A percentile compares a stretch with the other conserved stretches of the same genome.
phyloP scores from a whole-genome alignment of 352 stramenopile genomes.

The Hyaloperonospora brassicae region DNA sequence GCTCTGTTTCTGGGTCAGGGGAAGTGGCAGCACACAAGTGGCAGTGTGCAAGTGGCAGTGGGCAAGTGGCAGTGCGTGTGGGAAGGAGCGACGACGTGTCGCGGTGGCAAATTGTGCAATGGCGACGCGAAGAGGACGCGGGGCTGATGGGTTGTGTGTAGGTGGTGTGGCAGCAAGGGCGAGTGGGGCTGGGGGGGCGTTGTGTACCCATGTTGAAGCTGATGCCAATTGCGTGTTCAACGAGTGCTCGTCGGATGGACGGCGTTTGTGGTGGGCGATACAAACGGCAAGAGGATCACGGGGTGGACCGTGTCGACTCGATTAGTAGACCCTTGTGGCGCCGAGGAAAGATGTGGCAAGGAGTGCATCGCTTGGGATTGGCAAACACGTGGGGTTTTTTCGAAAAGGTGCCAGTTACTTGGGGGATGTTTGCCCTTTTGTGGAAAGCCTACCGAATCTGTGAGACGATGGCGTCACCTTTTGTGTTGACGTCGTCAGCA shows the following conservation, averaged over 20 bases:
- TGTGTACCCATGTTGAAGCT: not conserved
- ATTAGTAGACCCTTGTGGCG: no score
- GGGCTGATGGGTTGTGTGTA: no score
- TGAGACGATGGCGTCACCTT: not conserved
- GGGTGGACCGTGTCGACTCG: not conserved
- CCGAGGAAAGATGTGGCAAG: no score
- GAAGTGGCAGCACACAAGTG: slow-evolving; percentile 4
- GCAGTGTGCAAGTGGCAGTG: slow-evolving; percentile 8
- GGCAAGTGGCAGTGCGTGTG: not conserved
- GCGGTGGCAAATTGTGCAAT: no score
- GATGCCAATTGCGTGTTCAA: slow-evolving; percentile 21
- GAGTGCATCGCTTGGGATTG: no score
- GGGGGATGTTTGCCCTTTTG: not conserved
- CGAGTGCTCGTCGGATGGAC: slow-evolving; percentile 9
- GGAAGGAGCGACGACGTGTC: not conserved
- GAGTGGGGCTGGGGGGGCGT: no score
- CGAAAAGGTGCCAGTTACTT: not conserved
- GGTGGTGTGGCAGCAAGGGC: no score
- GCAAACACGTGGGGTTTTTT: no score
- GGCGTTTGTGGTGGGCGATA: not conserved
- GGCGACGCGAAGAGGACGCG: no score
- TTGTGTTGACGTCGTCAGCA: not conserved
- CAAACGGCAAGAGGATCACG: not conserved
- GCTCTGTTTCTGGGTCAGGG: no score
- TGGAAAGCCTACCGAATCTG: not conserved